These are phyloP conservation scores for Lindgomyces ingoldianus DNA, from an alignment of 495 filamentous ascomycete genomes.

Conservation along the genomic window DNA sequence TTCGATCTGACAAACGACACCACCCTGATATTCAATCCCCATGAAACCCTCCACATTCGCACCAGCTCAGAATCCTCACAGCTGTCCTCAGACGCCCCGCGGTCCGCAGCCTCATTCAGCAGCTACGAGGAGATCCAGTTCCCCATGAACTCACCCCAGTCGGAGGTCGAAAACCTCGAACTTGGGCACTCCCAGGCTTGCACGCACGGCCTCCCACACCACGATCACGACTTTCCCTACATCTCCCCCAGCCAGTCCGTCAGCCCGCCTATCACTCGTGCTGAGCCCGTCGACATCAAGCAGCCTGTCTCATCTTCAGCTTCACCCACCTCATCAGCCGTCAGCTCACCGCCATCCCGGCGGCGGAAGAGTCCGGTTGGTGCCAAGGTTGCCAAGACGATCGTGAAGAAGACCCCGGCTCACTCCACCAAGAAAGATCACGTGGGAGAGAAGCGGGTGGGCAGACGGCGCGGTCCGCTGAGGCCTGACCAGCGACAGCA, in stretches of 20 bases:
- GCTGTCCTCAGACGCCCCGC: constrained; percentile 64
- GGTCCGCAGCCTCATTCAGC: constrained; percentile 61
- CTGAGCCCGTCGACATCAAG: constrained; percentile 71
- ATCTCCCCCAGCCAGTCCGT: constrained; percentile 52
- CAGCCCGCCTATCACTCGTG: constrained; percentile 65
- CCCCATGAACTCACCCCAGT: constrained; percentile 65
- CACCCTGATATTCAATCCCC: constrained; percentile 75
- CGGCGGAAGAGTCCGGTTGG: constrained; percentile 67
- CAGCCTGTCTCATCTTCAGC: constrained; percentile 56
- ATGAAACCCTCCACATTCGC: constrained; percentile 79
- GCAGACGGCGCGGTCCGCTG: constrained; percentile 80
- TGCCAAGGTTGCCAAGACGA: constrained; percentile 71
- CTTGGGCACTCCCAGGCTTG: constrained; percentile 11
- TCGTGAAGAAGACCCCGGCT: constrained; percentile 63
- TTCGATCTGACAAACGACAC: constrained; percentile 55
- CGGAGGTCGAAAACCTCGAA: constrained; percentile 38
- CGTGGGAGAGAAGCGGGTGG: constrained; percentile 82
- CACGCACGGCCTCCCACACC: constrained; percentile 34
- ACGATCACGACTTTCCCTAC: constrained; percentile 27
- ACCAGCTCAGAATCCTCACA: constrained; percentile 83
- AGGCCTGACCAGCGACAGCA: constrained; percentile 93
- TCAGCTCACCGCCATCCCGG: constrained; percentile 62
- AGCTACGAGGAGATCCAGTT: constrained; percentile 80
- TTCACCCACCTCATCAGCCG: constrained; percentile 49
- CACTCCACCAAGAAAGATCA: constrained; percentile 74